Conservation (phyloP, 2,329 filamentous ascomycete species). For the Rhynchosporium secalis region DNA sequence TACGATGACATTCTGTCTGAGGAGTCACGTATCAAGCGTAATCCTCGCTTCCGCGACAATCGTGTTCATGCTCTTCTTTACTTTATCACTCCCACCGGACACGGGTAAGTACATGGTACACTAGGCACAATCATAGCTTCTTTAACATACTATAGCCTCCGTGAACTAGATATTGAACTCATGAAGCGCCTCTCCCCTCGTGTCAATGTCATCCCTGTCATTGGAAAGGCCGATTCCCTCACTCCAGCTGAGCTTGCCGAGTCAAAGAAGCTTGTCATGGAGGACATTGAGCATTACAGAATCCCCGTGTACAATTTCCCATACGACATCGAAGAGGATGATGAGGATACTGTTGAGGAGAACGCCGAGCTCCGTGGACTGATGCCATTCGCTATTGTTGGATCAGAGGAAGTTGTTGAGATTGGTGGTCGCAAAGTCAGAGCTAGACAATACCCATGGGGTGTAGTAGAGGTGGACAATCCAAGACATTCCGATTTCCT, state of each 20-base stretch:
- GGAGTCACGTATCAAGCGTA: constrained; percentile 99
- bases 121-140: not conserved
- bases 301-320: constrained; percentile 99
- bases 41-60: constrained; percentile 98
- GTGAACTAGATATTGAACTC: constrained; percentile 97
- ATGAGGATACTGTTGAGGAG: constrained; percentile 98
- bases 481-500: constrained; percentile 98
- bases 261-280: constrained; percentile 99
- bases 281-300: constrained; percentile 99
- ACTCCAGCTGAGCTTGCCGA: constrained; percentile 95
- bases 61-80: constrained; percentile 97
- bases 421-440: constrained; percentile 90
- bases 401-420: constrained; percentile 92
- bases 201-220: constrained; percentile 98
- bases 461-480: constrained; percentile 98
- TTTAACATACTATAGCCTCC: constrained; percentile 62
- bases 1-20: constrained; percentile 99
- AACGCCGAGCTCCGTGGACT: constrained; percentile 95
- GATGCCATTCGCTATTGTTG: constrained; percentile 99
- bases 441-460: constrained; percentile 98
- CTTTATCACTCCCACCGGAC: constrained; percentile 98
- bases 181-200: constrained; percentile 99
- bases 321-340: constrained; percentile 99
- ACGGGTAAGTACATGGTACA: constrained; percentile 63
- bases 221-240: constrained; percentile 96